Percentiles rank a stretch among this genome's conserved stretches.
phyloP scores from a whole-genome alignment of 352 stramenopile species.

The Phytophthora pinifolia region DNA sequence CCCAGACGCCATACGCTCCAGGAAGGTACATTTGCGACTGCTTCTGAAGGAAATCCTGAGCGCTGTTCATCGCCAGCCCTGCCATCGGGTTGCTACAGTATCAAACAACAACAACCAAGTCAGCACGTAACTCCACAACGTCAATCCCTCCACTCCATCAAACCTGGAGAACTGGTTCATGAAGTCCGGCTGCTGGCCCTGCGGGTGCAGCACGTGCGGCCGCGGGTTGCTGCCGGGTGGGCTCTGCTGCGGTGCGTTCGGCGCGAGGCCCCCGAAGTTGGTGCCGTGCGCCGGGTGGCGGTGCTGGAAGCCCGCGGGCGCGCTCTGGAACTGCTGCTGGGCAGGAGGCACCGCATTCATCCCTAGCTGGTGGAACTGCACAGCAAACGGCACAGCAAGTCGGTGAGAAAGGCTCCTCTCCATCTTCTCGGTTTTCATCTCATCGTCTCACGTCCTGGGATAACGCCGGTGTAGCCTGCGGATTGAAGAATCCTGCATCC shows the following conservation, averaged over 20 bases:
- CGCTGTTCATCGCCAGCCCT: constrained; percentile 82
- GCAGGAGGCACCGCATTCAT: constrained; percentile 24
- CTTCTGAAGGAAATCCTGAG: constrained; percentile 80
- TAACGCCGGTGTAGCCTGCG: constrained; percentile 25
- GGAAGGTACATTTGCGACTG: constrained; percentile 83
- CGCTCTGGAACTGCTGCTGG: constrained; percentile 39
- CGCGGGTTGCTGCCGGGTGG: constrained; percentile 27
- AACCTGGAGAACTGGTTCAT: constrained; percentile 79
- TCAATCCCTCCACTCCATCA: neutral
- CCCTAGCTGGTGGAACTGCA: constrained; percentile 39
- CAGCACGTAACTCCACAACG: constrained; percentile 1
- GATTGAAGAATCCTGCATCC: constrained; percentile 36
- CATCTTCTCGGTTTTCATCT: neutral
- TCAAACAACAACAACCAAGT: constrained; percentile 8
- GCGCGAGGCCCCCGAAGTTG: constrained; percentile 31
- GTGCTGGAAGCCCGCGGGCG: constrained; percentile 32
- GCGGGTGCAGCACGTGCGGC: constrained; percentile 24
- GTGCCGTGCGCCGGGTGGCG: constrained; percentile 29
- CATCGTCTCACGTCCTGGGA: constrained; percentile 36
- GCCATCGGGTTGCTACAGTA: constrained; percentile 82
- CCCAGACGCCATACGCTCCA: constrained; percentile 75
- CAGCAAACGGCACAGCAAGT: constrained; percentile 1
- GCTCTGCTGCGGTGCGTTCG: constrained; percentile 25
- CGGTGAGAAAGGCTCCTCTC: neutral
- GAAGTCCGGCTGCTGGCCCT: constrained; percentile 51